Percentiles rank a stretch among this genome's conserved stretches.
Evolutionary conservation across 192 early-diverging fungal species (phyloP).

Genomic region (Gryganskiella cystojenkinii): DNA sequence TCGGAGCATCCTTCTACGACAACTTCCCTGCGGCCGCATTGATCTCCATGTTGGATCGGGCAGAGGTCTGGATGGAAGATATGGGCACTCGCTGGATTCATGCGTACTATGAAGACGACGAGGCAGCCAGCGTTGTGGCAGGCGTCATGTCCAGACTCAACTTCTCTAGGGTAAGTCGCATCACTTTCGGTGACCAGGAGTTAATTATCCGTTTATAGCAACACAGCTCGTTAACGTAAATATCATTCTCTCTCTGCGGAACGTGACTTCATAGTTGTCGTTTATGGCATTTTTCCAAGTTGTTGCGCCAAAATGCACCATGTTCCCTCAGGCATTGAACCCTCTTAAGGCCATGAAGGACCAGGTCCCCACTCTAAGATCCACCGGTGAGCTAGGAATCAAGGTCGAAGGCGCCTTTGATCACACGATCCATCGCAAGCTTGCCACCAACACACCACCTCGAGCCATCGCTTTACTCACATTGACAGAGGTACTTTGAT

Average conservation of each 20-base stretch:
- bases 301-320: slow-evolving; percentile 53
- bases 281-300: slow-evolving; percentile 57
- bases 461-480: slow-evolving; percentile 63
- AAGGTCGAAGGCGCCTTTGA: slow-evolving; percentile 64
- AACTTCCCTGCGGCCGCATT: slow-evolving; percentile 45
- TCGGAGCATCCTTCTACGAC: slow-evolving; percentile 60
- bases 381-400: slow-evolving; percentile 36
- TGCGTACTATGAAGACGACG: slow-evolving; percentile 2
- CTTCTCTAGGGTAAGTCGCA: slow-evolving; percentile 31
- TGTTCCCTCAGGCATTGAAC: slow-evolving; percentile 47
- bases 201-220: neutral
- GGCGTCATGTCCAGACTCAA: slow-evolving; percentile 25
- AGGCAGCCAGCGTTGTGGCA: neutral
- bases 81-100: slow-evolving; percentile 48
- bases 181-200: neutral
- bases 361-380: slow-evolving; percentile 15
- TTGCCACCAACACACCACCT: slow-evolving; percentile 71
- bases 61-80: slow-evolving; percentile 49
- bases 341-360: slow-evolving; percentile 25
- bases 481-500: slow-evolving; percentile 57
- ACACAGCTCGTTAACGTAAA: no score
- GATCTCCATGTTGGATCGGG: slow-evolving; percentile 49
- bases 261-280: slow-evolving; percentile 45
- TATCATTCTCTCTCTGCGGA: neutral
- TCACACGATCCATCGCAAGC: slow-evolving; percentile 68